Base-by-base conservation (phyloP, 2,329 filamentous ascomycete species). In the Sporothrix brasiliensis region DNA sequence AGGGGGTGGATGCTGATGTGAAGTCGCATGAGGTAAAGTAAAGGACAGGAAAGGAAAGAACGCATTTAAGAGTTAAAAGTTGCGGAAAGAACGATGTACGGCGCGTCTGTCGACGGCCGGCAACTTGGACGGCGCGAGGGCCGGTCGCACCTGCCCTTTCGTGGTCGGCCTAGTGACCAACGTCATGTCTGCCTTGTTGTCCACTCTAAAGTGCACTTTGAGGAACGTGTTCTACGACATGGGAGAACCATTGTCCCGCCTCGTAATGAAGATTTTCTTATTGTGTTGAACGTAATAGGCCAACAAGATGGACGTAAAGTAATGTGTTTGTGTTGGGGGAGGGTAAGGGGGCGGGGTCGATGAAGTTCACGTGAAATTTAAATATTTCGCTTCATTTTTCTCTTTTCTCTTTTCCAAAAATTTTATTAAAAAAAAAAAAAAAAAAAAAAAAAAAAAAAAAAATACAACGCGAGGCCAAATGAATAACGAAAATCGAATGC, bases 121-220 rank as follows among this genome's bases (percentile, higher is more conserved):
- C 21, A 14, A 24, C 10, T 30, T 50, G 41, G 60, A 30, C 41
- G 41, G 44, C 60, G 41, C 60, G 60, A 65, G 60, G 60, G 44
- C 60, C 60, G 60, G 60, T 65, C 60, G 60, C 30, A 14, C 41
- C 41, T 65, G 60, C n/a, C 11, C 24, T 50, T n/a, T 30, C 41
- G 44, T 63, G 10, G 14, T 47, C 58, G 30, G 56, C 56, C 56
- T 14, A 10, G 21, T 3, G 19, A 60, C 41, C 16, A 19, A 14
- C 34, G 16, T 16, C n/a, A 5, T 21, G n/a, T 11, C 21, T 41
- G 6, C 54, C 56, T 60, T 5, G 30, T 19, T 21, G 19, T 27
- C 34, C 34, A 34, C 34, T 34, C 34, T 34, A 34, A 9, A 34
- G 4, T 34, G 34, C 6, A 34, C 34, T 34, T 34, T 34, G 34